A percentile compares a stretch with the other conserved stretches of the same genome.
Conservation (phyloP, 768 basidiomycete genomes). For the Hygrophorus russula region DNA sequence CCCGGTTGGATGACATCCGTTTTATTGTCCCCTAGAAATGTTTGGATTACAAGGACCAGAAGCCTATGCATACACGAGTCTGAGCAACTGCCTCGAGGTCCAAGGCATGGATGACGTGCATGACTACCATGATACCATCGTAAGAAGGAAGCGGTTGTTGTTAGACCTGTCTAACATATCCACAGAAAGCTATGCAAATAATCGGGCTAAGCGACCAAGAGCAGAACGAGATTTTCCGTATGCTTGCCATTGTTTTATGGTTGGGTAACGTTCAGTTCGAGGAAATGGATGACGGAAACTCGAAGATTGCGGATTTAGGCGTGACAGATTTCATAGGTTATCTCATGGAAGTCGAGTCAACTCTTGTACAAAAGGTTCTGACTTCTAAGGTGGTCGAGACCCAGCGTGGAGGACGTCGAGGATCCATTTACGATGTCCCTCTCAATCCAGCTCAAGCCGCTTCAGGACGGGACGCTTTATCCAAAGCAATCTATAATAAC, state of each 20-base stretch:
- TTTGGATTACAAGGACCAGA: constrained; percentile 96
- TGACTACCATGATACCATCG: constrained; percentile 84
- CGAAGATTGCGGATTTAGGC: constrained; percentile 63
- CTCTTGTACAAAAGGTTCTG: constrained; percentile 76
- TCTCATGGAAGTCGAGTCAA: constrained; percentile 78
- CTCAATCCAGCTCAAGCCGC: constrained; percentile 85
- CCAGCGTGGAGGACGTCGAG: constrained; percentile 81
- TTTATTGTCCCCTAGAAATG: constrained; percentile 44
- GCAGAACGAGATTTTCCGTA: constrained; percentile 87
- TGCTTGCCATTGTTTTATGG: constrained; percentile 89
- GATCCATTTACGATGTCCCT: constrained; percentile 96
- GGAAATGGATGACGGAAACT: constrained; percentile 86
- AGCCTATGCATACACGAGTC: constrained; percentile 85
- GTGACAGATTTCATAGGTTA: constrained; percentile 96
- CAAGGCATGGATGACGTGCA: constrained; percentile 80
- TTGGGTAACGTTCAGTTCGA: constrained; percentile 89
- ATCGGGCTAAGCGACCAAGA: constrained; percentile 82
- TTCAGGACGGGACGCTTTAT: constrained; percentile 81
- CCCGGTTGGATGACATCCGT: neutral
- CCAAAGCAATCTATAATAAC: constrained; percentile 97
- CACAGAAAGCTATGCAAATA: constrained; percentile 83
- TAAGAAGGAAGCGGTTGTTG: constrained; percentile 24
- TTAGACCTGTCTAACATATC: neutral
- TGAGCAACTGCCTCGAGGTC: constrained; percentile 88
- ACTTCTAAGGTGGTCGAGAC: constrained; percentile 87